Evolutionary conservation across 768 basidiomycete genomes (phyloP), one percentile per base, ranked within the genome.

Genomic region (Agaricus sinodeliciosus): DNA sequence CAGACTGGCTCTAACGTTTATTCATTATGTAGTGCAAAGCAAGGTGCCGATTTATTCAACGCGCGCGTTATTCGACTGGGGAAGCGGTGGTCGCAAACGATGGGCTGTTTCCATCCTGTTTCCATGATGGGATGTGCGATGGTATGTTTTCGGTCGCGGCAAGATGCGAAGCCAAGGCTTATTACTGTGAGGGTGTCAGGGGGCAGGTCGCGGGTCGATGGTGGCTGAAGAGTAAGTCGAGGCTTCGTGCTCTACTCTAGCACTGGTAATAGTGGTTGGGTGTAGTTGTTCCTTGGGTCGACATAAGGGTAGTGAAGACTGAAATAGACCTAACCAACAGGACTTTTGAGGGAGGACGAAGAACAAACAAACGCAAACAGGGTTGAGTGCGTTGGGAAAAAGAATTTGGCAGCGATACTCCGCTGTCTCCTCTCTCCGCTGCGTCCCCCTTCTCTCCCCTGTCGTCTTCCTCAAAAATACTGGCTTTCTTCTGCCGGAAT

Each of bases 381-480:
- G 45, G 43, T 51, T 43, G 55, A 47, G 45, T 2, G 52, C 42
- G 50, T 58, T 51, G 46, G 49, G 54, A 49, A 55, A 53, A 51
- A 45, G 43, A 48, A 47, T 37, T 31, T 48, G 54, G 36, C 16
- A 31, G 27, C 37, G 25, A 43, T 37, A 37, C 51, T 28, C 51
- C 27, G 34, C 36, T 34, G 37, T 48, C 50, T 43, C 46, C 43
- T 36, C 51, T 42, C 40, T 53, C 57, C 51, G 43, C 26, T 16
- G 31, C 34, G 44, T 39, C 13, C 19, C 45, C 27, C 43, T 15
- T 53, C 36, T 15, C 16, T 37, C 25, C 22, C 27, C 16, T 19
- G 44, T 34, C 43, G 27, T 13, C 48, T 51, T 43, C 34, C 36
- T 36, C 43, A 22, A 47, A 47, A 54, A 22, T 34, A n/a, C 28